Evolutionary conservation across 75 land plant genomes (phyloP), one percentile per base, ranked within the genome.

Genomic region (Cryptomeria japonica): DNA sequence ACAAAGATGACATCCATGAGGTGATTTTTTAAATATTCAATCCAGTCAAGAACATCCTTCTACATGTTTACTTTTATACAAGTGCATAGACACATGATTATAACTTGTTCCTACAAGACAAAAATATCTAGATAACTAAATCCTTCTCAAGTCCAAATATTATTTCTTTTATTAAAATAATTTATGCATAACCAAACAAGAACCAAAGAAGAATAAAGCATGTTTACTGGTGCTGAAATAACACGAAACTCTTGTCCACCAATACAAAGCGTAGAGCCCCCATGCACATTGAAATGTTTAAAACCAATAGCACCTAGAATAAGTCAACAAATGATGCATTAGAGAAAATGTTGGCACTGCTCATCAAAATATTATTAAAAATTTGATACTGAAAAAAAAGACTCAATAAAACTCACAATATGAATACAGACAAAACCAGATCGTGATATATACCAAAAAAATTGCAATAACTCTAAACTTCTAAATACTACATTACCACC

Each of bases 201-300:
- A 18, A 1, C 18, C 37, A 76, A 36, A 28, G 5, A 12, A 76
- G 36, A 36, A 16, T 41, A 53, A 32, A 87, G 25, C 56, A 47
- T 38, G 53, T 86, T 86, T 96, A 97, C 99, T 85, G 96, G 96
- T 68, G 99, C 95, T 84, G 87, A 88, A 88, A 97, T 89, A 37
- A 92, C 93, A 80, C 86, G 92, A 83, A 96, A 89, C 83, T 88
- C 83, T 53, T 94, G 93, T 90, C 90, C 93, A 86, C 95, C 91
- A 84, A 97, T 91, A 64, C 89, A 85, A 55, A 97, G 88, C 44
- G 87, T 91, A 85, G 94, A 92, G 61, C 89, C 94, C 37, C 96
- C 97, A 70, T 12, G 72, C n/a, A 92, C 92, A 36, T 86, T 73
- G 16, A 88, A 22, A 58, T 86, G 88, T 15, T 88, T 86, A 36